phyloP scores from a whole-genome alignment of 495 filamentous ascomycete species.

The Aspergillus indologenus region DNA sequence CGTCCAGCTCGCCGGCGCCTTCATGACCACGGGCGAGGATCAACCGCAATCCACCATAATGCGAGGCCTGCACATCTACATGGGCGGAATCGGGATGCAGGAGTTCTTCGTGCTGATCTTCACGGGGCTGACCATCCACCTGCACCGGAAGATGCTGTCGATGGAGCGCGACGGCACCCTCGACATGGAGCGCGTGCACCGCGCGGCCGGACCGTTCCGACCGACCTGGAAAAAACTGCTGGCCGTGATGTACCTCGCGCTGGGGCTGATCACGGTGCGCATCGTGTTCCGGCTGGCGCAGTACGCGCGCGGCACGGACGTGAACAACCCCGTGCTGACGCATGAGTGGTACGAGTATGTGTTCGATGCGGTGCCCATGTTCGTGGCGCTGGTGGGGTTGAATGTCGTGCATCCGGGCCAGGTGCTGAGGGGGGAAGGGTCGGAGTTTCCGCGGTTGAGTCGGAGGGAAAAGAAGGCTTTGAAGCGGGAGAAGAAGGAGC shows the following conservation, averaged over 20 bases:
- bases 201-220: slow-evolving; percentile 14
- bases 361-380: slow-evolving; percentile 17
- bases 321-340: slow-evolving; percentile 7
- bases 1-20: slow-evolving; percentile 55
- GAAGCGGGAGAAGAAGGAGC: slow-evolving; percentile 11
- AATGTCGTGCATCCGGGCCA: slow-evolving; percentile 15
- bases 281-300: slow-evolving; percentile 16
- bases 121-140: slow-evolving; percentile 40
- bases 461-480: slow-evolving; percentile 7
- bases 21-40: slow-evolving; percentile 33
- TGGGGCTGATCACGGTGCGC: slow-evolving; percentile 26
- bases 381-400: slow-evolving; percentile 1
- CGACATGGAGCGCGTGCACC: slow-evolving; percentile 14
- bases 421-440: not conserved
- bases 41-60: slow-evolving; percentile 19
- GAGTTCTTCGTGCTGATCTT: slow-evolving; percentile 58
- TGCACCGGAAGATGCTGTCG: slow-evolving; percentile 41
- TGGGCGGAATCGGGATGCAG: slow-evolving; percentile 60
- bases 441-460: slow-evolving; percentile 6
- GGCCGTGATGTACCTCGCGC: slow-evolving; percentile 47
- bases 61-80: slow-evolving; percentile 56
- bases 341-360: slow-evolving; percentile 15
- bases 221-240: slow-evolving; percentile 42
- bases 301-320: slow-evolving; percentile 7
- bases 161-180: slow-evolving; percentile 39